Percentiles rank a stretch among this genome's conserved stretches.
Conservation (phyloP, 1,284 basidiomycete genomes). For the Tremellales sp. region DNA sequence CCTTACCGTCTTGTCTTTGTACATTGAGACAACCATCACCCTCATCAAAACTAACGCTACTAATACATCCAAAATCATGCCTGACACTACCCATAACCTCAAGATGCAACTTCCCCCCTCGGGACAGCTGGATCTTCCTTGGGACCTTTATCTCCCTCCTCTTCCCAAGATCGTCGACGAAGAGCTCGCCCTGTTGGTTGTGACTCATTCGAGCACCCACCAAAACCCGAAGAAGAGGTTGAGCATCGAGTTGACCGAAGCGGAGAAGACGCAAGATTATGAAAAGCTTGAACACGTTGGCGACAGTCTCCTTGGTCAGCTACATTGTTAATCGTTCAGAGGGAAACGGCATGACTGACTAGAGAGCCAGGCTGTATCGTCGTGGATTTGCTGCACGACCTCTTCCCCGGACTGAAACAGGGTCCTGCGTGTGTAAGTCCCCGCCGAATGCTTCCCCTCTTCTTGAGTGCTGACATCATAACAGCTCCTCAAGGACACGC, state of each 20-base stretch:
- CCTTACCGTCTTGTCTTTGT: too few relatives aligned
- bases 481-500: slow-evolving; percentile 28
- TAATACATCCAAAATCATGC: too few relatives aligned
- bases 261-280: slow-evolving; percentile 24
- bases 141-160: too few relatives aligned
- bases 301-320: slow-evolving; percentile 32
- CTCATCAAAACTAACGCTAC: too few relatives aligned
- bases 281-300: slow-evolving; percentile 46
- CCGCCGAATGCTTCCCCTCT: neutral
- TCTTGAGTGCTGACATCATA: neutral
- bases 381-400: slow-evolving; percentile 24
- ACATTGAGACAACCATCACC: too few relatives aligned
- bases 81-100: too few relatives aligned
- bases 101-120: too few relatives aligned
- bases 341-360: too few relatives aligned
- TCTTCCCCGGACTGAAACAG: slow-evolving; percentile 25
- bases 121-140: too few relatives aligned
- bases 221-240: slow-evolving; percentile 2
- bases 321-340: neutral
- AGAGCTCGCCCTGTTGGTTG: slow-evolving; percentile 12
- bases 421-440: slow-evolving; percentile 26
- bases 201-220: slow-evolving; percentile 27
- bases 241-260: slow-evolving; percentile 10
- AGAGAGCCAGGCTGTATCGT: slow-evolving; percentile 12
- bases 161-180: slow-evolving; percentile 21